Evolutionary conservation across 2,329 filamentous ascomycete genomes (phyloP), one percentile per base, ranked within the genome.

Genomic region (Ceratocystis cubensis): DNA sequence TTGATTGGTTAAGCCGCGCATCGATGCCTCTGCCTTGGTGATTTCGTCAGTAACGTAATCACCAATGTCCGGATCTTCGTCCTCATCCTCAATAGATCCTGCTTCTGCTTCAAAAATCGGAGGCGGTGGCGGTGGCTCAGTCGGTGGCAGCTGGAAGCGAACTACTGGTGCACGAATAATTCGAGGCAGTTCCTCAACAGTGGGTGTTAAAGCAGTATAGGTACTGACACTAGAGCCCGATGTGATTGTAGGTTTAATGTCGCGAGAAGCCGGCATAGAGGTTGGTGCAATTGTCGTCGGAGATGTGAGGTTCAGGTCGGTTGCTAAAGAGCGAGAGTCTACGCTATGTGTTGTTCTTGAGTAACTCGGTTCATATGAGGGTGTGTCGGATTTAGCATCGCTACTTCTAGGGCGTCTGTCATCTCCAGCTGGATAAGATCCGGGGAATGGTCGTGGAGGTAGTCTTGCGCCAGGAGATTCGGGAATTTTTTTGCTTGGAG

Each of bases 1-100:
- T 67, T 78, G 70, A 68, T 75, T 71, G 66, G 76, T 71, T 5
- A 84, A 72, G 63, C 78, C 79, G 67, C 76, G 76, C 37, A 85
- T 70, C 65, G 82, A 77, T 0, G 74, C 74, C 68, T 84, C 79
- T 1, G 78, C 77, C 71, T 83, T 81, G 53, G 75, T 72, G 46
- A 84, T 83, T 70, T 83, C 76, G 65, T 76, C 75, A 64, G 80
- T 77, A 65, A 85, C 83, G 67, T 81, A 81, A 64, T 82, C 81
- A 20, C 79, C 81, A 75, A 84, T 81, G 57, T 82, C 80, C 61
- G 84, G 82, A 66, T 85, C 82, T 56, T 84, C 68, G 63, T 79
- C 70, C 13, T 78, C 80, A 61, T 78, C 77, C 3, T 66, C 67
- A 13, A 68, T 66, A 25, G 67, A 68, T 10, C 64, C 61, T 45